Percentiles rank a stretch among this genome's conserved stretches.
Evolutionary conservation across 169 alveolate genomes (phyloP).

Genomic region (Babesia bovis): DNA sequence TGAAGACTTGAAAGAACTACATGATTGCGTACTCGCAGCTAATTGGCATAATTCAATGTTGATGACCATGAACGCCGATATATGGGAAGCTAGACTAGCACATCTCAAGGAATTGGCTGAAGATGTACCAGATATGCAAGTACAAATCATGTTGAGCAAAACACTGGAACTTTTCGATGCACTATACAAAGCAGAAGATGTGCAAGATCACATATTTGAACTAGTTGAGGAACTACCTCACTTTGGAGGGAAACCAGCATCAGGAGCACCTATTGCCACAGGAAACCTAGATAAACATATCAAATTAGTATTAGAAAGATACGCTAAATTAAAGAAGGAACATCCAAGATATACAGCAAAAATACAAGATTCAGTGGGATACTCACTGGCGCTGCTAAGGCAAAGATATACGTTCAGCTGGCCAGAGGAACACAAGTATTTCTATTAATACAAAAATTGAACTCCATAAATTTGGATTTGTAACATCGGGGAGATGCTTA

Average conservation of each 20-base stretch:
- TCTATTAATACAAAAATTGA: slow-evolving; percentile 33
- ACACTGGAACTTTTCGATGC: slow-evolving; percentile 60
- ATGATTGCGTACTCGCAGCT: slow-evolving; percentile 38
- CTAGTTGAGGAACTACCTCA: slow-evolving; percentile 52
- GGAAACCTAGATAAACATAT: slow-evolving; percentile 40
- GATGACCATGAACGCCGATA: slow-evolving; percentile 51
- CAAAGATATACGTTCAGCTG: slow-evolving; percentile 62
- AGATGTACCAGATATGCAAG: slow-evolving; percentile 60
- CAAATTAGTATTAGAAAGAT: slow-evolving; percentile 25
- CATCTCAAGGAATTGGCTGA: slow-evolving; percentile 38
- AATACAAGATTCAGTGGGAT: slow-evolving; percentile 55
- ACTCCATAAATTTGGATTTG: not conserved
- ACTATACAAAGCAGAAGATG: slow-evolving; percentile 60
- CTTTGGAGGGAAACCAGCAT: slow-evolving; percentile 7
- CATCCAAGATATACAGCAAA: slow-evolving; percentile 54
- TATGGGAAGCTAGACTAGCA: slow-evolving; percentile 47
- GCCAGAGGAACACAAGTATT: slow-evolving; percentile 67
- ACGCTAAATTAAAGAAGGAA: slow-evolving; percentile 32
- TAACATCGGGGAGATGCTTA: too few species aligned
- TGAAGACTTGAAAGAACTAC: slow-evolving; percentile 45
- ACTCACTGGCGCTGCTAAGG: slow-evolving; percentile 52
- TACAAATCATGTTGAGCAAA: slow-evolving; percentile 53
- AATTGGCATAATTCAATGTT: slow-evolving; percentile 57
- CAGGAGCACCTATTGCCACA: slow-evolving; percentile 7
- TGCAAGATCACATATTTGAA: slow-evolving; percentile 65